A percentile compares a stretch with the other conserved stretches of the same genome.
phyloP scores from a whole-genome alignment of 2,329 filamentous ascomycete species.

The Venturia aucupariae region DNA sequence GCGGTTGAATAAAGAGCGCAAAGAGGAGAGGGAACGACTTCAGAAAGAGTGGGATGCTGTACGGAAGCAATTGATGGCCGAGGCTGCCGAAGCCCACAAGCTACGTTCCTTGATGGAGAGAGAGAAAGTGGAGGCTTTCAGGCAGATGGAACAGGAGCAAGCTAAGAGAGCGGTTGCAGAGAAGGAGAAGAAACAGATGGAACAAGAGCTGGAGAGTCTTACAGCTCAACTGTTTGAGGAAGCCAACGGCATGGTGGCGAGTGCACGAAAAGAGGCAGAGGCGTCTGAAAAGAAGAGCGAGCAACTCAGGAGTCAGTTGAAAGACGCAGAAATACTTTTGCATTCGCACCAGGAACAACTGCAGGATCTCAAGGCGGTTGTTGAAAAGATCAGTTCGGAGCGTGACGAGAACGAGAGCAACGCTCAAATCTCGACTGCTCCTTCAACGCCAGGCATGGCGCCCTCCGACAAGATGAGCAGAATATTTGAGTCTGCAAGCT shows the following conservation, averaged over 20 bases:
- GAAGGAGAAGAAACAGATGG: slow-evolving; percentile 74
- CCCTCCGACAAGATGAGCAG: slow-evolving; percentile 48
- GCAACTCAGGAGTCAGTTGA: slow-evolving; percentile 73
- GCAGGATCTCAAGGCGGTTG: slow-evolving; percentile 78
- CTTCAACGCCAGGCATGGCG: slow-evolving; percentile 66
- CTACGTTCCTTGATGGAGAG: neutral
- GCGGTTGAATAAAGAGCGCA: neutral
- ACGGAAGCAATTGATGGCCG: slow-evolving; percentile 40
- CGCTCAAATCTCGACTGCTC: slow-evolving; percentile 58
- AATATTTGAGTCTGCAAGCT: slow-evolving; percentile 51
- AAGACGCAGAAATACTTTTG: slow-evolving; percentile 76
- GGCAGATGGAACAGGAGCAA: slow-evolving; percentile 34
- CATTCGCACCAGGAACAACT: slow-evolving; percentile 90
- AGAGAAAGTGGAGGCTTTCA: neutral
- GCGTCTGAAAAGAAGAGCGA: slow-evolving; percentile 75
- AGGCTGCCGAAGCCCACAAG: neutral
- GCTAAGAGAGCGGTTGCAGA: slow-evolving; percentile 34
- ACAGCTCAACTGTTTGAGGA: slow-evolving; percentile 95
- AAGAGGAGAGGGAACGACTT: neutral
- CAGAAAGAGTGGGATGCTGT: slow-evolving; percentile 40
- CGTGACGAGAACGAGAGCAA: slow-evolving; percentile 62
- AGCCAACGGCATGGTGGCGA: slow-evolving; percentile 95
- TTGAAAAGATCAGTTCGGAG: slow-evolving; percentile 74
- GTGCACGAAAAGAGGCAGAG: slow-evolving; percentile 77
- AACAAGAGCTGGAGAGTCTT: slow-evolving; percentile 81